phyloP scores from a whole-genome alignment of 768 basidiomycete species.

The Podaxis sp. region DNA sequence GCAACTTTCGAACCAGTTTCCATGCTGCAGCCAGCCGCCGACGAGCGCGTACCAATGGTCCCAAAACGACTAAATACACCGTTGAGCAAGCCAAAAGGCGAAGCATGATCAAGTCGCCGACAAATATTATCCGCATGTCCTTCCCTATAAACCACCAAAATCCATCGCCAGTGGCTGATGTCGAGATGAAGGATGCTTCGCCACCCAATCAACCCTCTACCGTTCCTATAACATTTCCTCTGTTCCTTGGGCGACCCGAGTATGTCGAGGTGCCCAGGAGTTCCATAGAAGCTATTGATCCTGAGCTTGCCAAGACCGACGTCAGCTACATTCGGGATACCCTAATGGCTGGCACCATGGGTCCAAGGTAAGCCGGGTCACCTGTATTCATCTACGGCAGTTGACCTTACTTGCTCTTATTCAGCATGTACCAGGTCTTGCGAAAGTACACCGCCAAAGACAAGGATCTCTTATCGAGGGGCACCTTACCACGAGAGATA shows the following conservation, averaged over 20 bases:
- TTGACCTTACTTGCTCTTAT: background rate
- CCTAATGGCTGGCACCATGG: slow-evolving; percentile 26
- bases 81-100: slow-evolving; percentile 41
- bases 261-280: slow-evolving; percentile 46
- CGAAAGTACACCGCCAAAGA: slow-evolving; percentile 21
- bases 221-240: slow-evolving; percentile 42
- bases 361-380: slow-evolving; percentile 2
- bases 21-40: slow-evolving; percentile 36
- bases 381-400: slow-evolving; percentile 14
- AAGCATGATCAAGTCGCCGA: slow-evolving; percentile 22
- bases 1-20: slow-evolving; percentile 20
- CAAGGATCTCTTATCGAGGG: slow-evolving; percentile 27
- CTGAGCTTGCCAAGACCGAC: slow-evolving; percentile 46
- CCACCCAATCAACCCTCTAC: slow-evolving; percentile 18
- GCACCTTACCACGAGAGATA: slow-evolving; percentile 43
- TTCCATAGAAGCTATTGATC: slow-evolving; percentile 49
- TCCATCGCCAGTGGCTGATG: slow-evolving; percentile 23
- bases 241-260: slow-evolving; percentile 51
- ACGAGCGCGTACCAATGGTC: slow-evolving; percentile 33
- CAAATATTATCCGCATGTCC: slow-evolving; percentile 23
- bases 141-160: slow-evolving; percentile 25
- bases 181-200: slow-evolving; percentile 32
- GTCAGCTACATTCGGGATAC: slow-evolving; percentile 54
- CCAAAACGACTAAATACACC: slow-evolving; percentile 31
- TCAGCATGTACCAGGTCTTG: slow-evolving; percentile 5